Base-by-base conservation (phyloP, 257 asterid species). In the Solanum gracilifrons region DNA sequence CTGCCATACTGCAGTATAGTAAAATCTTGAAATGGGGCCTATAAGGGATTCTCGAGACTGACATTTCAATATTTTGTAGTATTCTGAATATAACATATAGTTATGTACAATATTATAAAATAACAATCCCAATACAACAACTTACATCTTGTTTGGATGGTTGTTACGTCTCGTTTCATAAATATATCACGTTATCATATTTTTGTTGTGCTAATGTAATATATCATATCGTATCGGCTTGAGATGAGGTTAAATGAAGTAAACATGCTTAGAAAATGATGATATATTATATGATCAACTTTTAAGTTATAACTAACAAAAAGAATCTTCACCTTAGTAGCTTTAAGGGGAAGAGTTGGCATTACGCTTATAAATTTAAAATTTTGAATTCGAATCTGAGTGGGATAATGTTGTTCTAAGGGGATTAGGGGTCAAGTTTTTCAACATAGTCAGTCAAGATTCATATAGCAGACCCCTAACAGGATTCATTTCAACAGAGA, bases 11-110 rank as follows among this genome's bases (percentile, higher is more conserved):
- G n/a, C 39, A 20, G 32, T 80, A 46, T 16, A 29, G 25, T 43
- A 33, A 73, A 73, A 80, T 46, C 85, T 80, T 80, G 85, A 80
- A 77, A 46, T 46, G 85, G 85, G 85, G 39, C 85, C 85, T 80
- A 80, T 27, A 13, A 46, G 10, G 0, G 85, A 80, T 80, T 80
- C 85, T 46, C 85, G 85, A 23, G 68, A 27, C 68, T 80, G 85
- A 16, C 68, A 80, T 46, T 32, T 43, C 85, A 79, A 79, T 27
- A 25, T 10, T 79, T 76, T 43, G 37, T 27, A 27, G 1, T 79
- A 15, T 71, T 71, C 13, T 62, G 16, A 62, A 62, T 62, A 62
- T 71, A 71, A 3, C 27, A 39, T n/a, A 9, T 77, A 41, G 33
- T 77, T 77, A 39, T 25, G 5, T 12, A 39, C 35, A 76, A 25